These are phyloP conservation scores for Penicillium sp. DNA, from an alignment of 2,329 filamentous ascomycete species.

Conservation along the genomic window DNA sequence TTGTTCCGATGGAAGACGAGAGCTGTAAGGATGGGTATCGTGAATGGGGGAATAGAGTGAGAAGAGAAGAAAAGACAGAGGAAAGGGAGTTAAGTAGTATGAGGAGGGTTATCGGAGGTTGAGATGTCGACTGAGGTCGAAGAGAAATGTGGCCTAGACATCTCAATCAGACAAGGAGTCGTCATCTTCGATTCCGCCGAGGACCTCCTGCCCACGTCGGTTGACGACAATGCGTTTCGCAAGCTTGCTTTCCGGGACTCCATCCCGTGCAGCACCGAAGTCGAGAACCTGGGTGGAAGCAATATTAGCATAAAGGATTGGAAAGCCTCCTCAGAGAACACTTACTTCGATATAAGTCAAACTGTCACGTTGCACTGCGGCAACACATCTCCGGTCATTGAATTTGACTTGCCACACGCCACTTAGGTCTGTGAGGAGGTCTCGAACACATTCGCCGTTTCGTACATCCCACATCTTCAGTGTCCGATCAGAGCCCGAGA, in stretches of 20 bases:
- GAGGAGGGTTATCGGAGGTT: neutral
- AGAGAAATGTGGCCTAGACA: neutral
- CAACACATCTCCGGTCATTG: constrained; percentile 90
- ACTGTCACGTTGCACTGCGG: constrained; percentile 88
- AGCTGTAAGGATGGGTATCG: constrained; percentile 41
- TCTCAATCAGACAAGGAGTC: constrained; percentile 31
- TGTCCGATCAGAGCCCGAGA: constrained; percentile 90
- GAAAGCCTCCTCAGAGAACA: constrained; percentile 12
- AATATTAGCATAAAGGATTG: constrained; percentile 14
- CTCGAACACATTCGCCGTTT: constrained; percentile 86
- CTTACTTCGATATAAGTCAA: constrained; percentile 94
- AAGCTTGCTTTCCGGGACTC: constrained; percentile 71
- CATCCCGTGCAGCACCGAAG: constrained; percentile 91
- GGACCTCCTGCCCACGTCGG: constrained; percentile 38
- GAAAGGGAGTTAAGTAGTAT: constrained; percentile 9
- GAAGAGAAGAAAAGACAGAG: constrained; percentile 16
- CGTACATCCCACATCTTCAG: constrained; percentile 98
- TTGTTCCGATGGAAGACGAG: constrained; percentile 26
- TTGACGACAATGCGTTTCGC: constrained; percentile 68
- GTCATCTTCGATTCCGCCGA: constrained; percentile 31
- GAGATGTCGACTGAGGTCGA: neutral
- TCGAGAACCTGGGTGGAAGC: constrained; percentile 72
- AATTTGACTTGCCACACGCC: constrained; percentile 99
- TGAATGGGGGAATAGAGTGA: constrained; percentile 26
- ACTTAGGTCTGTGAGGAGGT: constrained; percentile 86